Conservation (phyloP, 371 early-diverging fungal species). For the Fennellomyces sp. region DNA sequence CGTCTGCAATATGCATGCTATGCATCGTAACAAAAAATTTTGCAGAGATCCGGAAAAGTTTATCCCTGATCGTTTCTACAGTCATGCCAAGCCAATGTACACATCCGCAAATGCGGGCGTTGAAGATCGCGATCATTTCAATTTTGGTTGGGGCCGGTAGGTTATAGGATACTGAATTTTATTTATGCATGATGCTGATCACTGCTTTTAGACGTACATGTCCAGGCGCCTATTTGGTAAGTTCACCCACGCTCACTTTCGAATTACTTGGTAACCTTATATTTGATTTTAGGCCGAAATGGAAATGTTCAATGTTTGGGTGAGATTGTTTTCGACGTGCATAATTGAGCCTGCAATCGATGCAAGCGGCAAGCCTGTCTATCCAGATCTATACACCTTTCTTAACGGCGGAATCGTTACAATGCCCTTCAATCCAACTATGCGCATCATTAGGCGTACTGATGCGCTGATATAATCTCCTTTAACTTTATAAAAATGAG, state of each 20-base stretch:
- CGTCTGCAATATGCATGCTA: constrained; percentile 8
- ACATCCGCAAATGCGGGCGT: constrained; percentile 3
- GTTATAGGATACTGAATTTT: no score
- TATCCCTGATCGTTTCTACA: constrained; percentile 16
- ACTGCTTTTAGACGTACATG: not conserved
- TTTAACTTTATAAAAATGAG: not conserved
- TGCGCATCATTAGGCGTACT: not conserved
- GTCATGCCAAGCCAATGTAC: constrained; percentile 1
- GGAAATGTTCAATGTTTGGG: constrained; percentile 2
- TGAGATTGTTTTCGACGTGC: constrained; percentile 2
- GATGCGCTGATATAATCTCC: not conserved
- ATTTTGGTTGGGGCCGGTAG: constrained; percentile 14
- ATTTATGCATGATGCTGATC: not conserved
- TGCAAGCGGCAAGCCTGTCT: not conserved
- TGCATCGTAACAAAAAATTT: constrained; percentile 1
- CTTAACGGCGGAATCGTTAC: not conserved
- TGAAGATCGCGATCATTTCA: constrained; percentile 11
- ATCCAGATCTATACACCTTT: not conserved
- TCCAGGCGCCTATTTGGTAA: not conserved
- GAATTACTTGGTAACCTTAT: not conserved
- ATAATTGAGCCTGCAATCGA: not conserved
- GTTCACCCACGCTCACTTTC: not conserved
- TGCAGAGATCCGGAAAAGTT: constrained; percentile 9
- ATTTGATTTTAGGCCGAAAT: not conserved
- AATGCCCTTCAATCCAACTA: not conserved